Evolutionary conservation across 495 filamentous ascomycete genomes (phyloP), one percentile per base, ranked within the genome.

Genomic region (Haplographium delicatum): DNA sequence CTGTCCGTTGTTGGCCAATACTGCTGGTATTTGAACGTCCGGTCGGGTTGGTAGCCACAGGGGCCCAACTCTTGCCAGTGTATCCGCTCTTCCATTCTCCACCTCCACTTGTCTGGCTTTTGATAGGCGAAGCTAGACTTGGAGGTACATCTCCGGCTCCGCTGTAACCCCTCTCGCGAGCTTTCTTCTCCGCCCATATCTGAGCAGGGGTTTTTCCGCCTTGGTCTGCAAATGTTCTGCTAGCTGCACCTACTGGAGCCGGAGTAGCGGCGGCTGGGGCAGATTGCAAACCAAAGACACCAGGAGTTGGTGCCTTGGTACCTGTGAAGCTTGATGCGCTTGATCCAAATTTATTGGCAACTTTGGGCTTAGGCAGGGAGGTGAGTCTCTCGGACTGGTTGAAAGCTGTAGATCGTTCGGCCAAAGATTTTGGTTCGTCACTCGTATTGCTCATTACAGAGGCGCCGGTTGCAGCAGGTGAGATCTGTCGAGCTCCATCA

Each of bases 131-230:
- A 1, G 80, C 60, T 6, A 58, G 7, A 31, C 69, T 62, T 2
- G 70, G 62, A 20, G 68, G 62, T 11, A 64, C 51, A 23, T 69
- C 66, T 25, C 65, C 68, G 16, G 71, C 63, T 38, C 71, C 71
- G 38, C 71, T 70, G 26, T 64, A 54, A 22, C 82, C 85, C 16
- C 83, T 75, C 61, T 95, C 85, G 45, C 81, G 79, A 20, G 86
- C 89, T 71, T 96, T 98, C 67, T 86, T 94, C 68, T 99, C 93
- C 0, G 91, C 91, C 93, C 93, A 99, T 15, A 95, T 65, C 63
- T 99, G 93, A 19, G 94, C 90, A 15, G 93, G 93, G 5, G 93
- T 96, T 70, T 97, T 99, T 39, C 90, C 91, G 50, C 86, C 91
- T 67, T 94, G 74, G 50, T 96, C 89, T 2, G 93, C 91, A 73